phyloP scores from a whole-genome alignment of 225 moss, liverwort and hornwort genomes.

The Straminergon stramineum region DNA sequence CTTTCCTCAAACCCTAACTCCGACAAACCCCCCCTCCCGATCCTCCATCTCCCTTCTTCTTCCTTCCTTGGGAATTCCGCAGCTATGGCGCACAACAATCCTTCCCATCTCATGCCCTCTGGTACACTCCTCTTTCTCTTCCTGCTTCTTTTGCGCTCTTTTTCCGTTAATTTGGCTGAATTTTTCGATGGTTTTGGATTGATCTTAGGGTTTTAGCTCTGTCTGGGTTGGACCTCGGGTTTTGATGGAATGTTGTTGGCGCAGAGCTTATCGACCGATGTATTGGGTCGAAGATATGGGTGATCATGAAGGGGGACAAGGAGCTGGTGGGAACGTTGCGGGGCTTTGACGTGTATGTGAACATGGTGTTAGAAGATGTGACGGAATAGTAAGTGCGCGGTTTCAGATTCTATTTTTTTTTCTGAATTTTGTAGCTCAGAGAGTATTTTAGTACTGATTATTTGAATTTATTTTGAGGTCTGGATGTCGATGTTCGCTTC shows the following conservation, averaged over 20 bases:
- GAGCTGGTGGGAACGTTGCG: slow-evolving; percentile 96
- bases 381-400: slow-evolving; percentile 71
- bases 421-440: not conserved
- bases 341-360: slow-evolving; percentile 96
- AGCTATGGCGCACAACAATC: slow-evolving; percentile 95
- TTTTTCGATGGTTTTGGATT: not conserved
- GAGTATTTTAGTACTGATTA: not conserved
- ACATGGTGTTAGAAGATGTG: slow-evolving; percentile 99
- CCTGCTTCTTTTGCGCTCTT: not conserved
- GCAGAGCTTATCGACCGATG: slow-evolving; percentile 97
- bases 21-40: not conserved
- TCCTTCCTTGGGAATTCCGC: not conserved
- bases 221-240: not conserved
- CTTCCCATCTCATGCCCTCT: slow-evolving; percentile 97
- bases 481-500: not conserved
- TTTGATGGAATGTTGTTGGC: not conserved
- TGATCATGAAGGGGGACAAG: slow-evolving; percentile 99
- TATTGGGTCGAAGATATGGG: slow-evolving; percentile 99
- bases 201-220: not conserved
- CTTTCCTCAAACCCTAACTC: slow-evolving; percentile 5
- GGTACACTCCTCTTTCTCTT: slow-evolving; percentile 15
- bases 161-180: not conserved
- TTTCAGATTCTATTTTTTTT: not conserved
- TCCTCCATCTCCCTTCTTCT: not conserved
- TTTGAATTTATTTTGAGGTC: not conserved